Percentiles rank a stretch among this genome's conserved stretches.
Conservation (phyloP, 139 green algal species). For the Dunaliella sp. region DNA sequence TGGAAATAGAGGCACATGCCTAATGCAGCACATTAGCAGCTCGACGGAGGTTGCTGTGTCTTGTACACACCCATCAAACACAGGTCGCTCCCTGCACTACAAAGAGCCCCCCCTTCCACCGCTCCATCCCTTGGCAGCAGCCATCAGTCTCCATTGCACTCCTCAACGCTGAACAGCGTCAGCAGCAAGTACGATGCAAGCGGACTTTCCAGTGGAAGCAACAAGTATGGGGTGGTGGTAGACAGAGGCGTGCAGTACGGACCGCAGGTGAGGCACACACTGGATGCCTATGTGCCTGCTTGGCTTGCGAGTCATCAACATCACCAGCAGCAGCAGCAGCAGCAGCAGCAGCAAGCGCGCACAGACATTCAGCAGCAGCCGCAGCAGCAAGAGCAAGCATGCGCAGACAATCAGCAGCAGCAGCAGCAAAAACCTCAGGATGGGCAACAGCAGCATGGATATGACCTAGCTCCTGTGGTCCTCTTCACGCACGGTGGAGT, state of each 20-base stretch:
- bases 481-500: slow-evolving; percentile 82
- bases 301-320: background rate
- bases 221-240: background rate
- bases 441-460: slow-evolving; percentile 5
- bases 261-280: background rate
- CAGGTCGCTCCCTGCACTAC: background rate
- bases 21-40: background rate
- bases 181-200: background rate
- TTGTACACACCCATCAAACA: background rate
- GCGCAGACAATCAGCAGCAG: slow-evolving; percentile 12
- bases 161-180: background rate
- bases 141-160: background rate
- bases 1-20: background rate
- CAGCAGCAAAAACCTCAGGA: no score
- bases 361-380: slow-evolving; percentile 10
- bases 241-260: background rate
- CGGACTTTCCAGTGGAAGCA: background rate
- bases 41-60: no score
- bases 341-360: slow-evolving; percentile 12
- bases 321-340: slow-evolving; percentile 14
- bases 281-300: background rate
- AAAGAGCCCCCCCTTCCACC: background rate
- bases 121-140: background rate
- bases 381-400: slow-evolving; percentile 20
- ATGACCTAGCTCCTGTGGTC: slow-evolving; percentile 56